A percentile compares a stretch with the other conserved stretches of the same genome.
Conservation (phyloP, 352 stramenopile genomes). For the Pilasporangium apinafurcum region DNA sequence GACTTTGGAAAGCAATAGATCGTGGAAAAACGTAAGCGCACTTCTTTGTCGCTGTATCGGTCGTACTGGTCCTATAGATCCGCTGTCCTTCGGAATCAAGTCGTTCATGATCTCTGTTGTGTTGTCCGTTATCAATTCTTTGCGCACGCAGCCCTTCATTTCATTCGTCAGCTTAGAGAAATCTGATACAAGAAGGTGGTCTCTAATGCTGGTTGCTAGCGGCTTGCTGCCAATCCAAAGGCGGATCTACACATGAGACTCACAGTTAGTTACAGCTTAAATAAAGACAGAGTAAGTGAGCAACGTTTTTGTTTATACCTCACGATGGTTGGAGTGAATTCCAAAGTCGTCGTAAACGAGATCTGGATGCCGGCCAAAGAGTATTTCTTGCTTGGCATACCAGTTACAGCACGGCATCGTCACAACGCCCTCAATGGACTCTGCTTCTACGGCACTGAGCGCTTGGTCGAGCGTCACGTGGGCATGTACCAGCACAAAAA, state of each 20-base stretch:
- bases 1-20: background rate
- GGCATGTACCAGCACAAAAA: slow-evolving; percentile 73
- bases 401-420: slow-evolving; percentile 82
- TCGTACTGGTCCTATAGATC: background rate
- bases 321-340: slow-evolving; percentile 69
- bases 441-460: slow-evolving; percentile 51
- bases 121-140: slow-evolving; percentile 10
- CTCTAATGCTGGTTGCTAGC: background rate
- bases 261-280: slow-evolving; percentile 1
- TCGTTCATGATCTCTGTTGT: background rate
- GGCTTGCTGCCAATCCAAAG: slow-evolving; percentile 21
- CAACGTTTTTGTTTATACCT: slow-evolving; percentile 22
- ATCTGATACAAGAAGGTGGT: slow-evolving; percentile 11
- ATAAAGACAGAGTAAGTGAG: background rate
- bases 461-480: slow-evolving; percentile 76
- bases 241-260: slow-evolving; percentile 26
- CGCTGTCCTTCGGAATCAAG: background rate
- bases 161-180: slow-evolving; percentile 12
- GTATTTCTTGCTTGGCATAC: slow-evolving; percentile 61
- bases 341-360: slow-evolving; percentile 83
- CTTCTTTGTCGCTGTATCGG: background rate
- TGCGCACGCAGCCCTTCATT: slow-evolving; percentile 52
- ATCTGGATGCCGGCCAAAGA: slow-evolving; percentile 44
- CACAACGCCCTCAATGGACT: slow-evolving; percentile 51
- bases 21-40: background rate